Base-by-base conservation (phyloP, 352 stramenopile species). In the Phytophthora citricola region DNA sequence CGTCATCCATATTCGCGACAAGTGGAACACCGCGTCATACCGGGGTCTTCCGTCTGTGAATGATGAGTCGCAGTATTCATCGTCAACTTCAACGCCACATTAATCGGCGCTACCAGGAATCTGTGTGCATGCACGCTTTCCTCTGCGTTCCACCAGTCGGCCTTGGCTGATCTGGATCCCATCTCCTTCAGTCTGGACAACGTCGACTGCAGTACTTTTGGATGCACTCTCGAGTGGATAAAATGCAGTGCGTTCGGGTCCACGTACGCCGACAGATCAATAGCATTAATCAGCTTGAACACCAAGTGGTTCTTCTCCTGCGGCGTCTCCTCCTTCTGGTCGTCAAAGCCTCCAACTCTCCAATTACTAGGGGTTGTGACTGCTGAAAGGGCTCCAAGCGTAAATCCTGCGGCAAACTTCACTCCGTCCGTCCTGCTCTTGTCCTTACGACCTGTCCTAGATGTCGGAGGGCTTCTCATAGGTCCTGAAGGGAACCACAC, bases 181-280 rank as follows among this genome's bases (percentile, higher is more conserved):
- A 97, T 97, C 17, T 93, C 85, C 46, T 92, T 90, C n/a, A 97
- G 57, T 29, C 87, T 75, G 5, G 79, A 64, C 20, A 97, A 53
- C 14, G 89, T 93, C 43, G 85, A 92, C 39, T 89, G 71, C 52
- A 96, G 71, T 1, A 92, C 84, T 50, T 87, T 88, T 0, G 83
- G 81, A 50, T 96, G 89, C 7, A 94, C 75, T 54, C 81, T 76
- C 11, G 86, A 93, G 52, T 97, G 88, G 57, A 96, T 93, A 60
- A 95, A 95, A 63, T 95, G 88, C 15, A 95, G 74, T 32, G 88
- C 83, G 15, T 85, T 79, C 12, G 89, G 88, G 59, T 97, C 89
- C n/a, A 96, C 76, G 58, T 97, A 97, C 34, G 80, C 85, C 20
- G 89, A 97, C 26, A 97, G 50, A 63, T 97, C 87, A 36, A 95